Conservation (phyloP, 169 alveolate species). For the Eimeria maxima region DNA sequence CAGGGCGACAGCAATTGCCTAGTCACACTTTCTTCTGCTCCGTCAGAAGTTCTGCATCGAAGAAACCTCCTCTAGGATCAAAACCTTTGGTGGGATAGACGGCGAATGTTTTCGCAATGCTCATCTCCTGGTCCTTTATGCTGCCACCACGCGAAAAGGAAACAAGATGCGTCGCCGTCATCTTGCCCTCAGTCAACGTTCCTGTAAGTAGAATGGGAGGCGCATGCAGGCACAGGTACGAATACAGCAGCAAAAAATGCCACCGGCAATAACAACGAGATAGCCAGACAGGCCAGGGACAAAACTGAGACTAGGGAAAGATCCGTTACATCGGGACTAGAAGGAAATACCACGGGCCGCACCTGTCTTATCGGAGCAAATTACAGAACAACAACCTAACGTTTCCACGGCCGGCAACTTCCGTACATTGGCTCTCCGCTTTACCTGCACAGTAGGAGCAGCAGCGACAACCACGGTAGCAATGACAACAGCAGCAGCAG, state of each 20-base stretch:
- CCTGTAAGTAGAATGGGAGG: slow-evolving; percentile 89
- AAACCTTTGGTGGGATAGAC: slow-evolving; percentile 94
- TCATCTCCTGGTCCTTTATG: slow-evolving; percentile 43
- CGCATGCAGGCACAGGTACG: neutral
- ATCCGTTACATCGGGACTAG: neutral
- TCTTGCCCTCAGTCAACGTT: slow-evolving; percentile 97
- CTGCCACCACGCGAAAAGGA: slow-evolving; percentile 88
- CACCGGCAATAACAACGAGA: neutral
- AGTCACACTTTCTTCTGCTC: slow-evolving; percentile 65
- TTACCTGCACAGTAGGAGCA: slow-evolving; percentile 80
- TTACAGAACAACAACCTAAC: slow-evolving; percentile 98
- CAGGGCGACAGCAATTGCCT: neutral
- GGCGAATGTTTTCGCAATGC: slow-evolving; percentile 56
- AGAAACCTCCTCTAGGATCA: slow-evolving; percentile 94
- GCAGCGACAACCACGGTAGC: neutral
- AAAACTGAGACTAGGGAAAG: neutral
- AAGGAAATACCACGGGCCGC: slow-evolving; percentile 85
- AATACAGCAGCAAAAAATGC: neutral
- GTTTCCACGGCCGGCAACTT: slow-evolving; percentile 98
- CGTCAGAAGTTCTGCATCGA: slow-evolving; percentile 86
- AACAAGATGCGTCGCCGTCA: slow-evolving; percentile 94
- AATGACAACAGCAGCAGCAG: neutral
- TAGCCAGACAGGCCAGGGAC: neutral
- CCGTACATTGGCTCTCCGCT: slow-evolving; percentile 91
- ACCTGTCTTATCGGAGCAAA: slow-evolving; percentile 99